Base-by-base conservation (phyloP, 2,329 filamentous ascomycete genomes). In the Monosporascus sp. region DNA sequence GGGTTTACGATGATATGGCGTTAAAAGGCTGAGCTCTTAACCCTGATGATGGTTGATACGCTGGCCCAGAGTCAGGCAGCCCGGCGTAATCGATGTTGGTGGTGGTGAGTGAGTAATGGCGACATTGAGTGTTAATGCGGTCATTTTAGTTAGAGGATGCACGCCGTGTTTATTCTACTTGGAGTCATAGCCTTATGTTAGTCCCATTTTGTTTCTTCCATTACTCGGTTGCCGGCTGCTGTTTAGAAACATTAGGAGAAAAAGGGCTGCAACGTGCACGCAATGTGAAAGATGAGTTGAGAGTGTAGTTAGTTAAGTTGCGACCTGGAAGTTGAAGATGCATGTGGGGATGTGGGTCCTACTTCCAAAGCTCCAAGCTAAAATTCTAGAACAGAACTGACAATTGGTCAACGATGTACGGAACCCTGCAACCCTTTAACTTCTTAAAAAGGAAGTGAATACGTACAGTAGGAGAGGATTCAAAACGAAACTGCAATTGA, bases 21-120 rank as follows among this genome's bases (percentile, higher is more conserved):
- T 9, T 47, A 46, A 47, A 49, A 48, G 37, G 53, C 28, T 38
- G 49, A 52, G 41, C 47, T 52, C 44, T 18, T 40, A 40, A 2
- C 6, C 3, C 7, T 40, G 17, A 8, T 40, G 17, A 8, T 20
- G 40, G 4, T 43, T 14, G 11, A 11, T 11, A 20, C 3, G n/a
- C 40, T 24, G 20, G n/a, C 18, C 22, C 18, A 14, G 22, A 40
- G 11, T 43, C 20, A 18, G 26, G 22, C 22, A 46, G 43, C 22
- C 31, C 24, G 6, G 22, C 9, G 26, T n/a, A n/a, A 7, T 18
- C 2, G 43, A 46, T 7, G 24, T 17, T 18, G 22, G 18, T 5
- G 24, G 20, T 18, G 43, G 20, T 2, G 14, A 22, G 20, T 22
- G 7, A 28, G 24, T n/a, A 22, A 28, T 9, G 43, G 24, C n/a